Percentiles rank a stretch among this genome's conserved stretches.
phyloP scores from a whole-genome alignment of 2,329 filamentous ascomycete species.

The Trichoderma koningii region DNA sequence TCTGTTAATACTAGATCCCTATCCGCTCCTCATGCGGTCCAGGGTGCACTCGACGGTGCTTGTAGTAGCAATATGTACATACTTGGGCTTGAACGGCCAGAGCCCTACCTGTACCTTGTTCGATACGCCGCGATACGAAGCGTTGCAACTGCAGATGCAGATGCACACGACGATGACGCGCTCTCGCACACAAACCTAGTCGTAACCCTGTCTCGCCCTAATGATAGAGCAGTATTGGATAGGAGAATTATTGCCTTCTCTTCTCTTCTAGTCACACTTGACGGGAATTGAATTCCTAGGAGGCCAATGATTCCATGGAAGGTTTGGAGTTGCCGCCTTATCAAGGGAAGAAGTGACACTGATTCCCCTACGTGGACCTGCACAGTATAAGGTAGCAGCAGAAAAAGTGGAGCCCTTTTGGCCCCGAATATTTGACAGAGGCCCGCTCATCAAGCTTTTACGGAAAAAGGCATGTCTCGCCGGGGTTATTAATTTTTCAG shows the following conservation, averaged over 20 bases:
- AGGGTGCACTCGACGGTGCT: neutral
- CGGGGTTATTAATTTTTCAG: neutral
- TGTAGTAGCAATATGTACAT: too few relatives aligned
- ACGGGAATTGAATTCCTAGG: too few relatives aligned
- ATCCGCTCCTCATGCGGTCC: neutral
- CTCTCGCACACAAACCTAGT: too few relatives aligned
- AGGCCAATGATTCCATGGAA: too few relatives aligned
- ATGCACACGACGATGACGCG: neutral
- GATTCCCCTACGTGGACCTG: too few relatives aligned
- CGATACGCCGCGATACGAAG: neutral
- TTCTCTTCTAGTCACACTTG: too few relatives aligned
- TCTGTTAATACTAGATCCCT: neutral
- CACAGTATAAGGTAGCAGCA: neutral
- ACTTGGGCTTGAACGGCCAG: neutral
- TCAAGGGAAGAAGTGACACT: too few relatives aligned
- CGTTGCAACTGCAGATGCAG: neutral
- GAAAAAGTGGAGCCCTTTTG: neutral
- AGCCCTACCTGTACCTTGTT: neutral
- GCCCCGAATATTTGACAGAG: slow-evolving; percentile 3
- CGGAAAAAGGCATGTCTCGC: slow-evolving; percentile 13
- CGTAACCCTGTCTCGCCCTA: too few relatives aligned
- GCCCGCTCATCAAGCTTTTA: slow-evolving; percentile 9
- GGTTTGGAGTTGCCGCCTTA: too few relatives aligned
- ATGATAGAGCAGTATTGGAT: too few relatives aligned
- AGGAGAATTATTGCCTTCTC: too few relatives aligned